A percentile compares a stretch with the other conserved stretches of the same genome.
phyloP scores from a whole-genome alignment of 331 rosid species.

The Malus hybrid region DNA sequence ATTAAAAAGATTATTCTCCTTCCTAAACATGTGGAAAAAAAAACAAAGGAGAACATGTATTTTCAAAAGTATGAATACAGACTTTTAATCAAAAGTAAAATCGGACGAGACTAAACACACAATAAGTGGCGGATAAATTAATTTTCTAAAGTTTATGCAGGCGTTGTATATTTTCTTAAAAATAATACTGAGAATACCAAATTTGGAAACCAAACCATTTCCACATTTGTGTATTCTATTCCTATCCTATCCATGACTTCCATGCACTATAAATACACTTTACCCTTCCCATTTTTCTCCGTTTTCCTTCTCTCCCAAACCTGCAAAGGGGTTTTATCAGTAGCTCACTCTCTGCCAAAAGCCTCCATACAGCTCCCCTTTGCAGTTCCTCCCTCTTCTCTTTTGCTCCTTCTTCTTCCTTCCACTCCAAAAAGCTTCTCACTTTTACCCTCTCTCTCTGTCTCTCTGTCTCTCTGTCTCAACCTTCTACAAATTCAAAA shows the following conservation, averaged over 20 bases:
- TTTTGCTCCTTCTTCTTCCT: background rate
- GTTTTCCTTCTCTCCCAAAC: background rate
- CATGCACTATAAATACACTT: conserved; percentile 38
- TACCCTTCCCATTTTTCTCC: background rate
- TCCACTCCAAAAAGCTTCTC: background rate
- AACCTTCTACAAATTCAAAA: background rate
- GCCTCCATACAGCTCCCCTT: background rate
- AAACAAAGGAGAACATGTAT: no score
- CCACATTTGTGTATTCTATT: background rate
- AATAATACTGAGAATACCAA: background rate
- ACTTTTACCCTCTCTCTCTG: no score
- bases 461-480: background rate
- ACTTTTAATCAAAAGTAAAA: no score
- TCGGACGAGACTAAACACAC: no score
- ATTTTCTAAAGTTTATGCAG: no score
- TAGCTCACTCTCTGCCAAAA: background rate
- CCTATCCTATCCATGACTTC: background rate
- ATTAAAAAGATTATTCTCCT: no score
- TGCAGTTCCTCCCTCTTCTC: background rate
- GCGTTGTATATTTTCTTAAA: no score
- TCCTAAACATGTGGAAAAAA: no score
- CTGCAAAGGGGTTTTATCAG: conserved; percentile 7
- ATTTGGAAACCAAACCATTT: background rate
- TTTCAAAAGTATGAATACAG: no score
- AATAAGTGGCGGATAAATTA: no score